These are phyloP conservation scores for Letharia lupina DNA, from an alignment of 495 filamentous ascomycete species.

Conservation along the genomic window DNA sequence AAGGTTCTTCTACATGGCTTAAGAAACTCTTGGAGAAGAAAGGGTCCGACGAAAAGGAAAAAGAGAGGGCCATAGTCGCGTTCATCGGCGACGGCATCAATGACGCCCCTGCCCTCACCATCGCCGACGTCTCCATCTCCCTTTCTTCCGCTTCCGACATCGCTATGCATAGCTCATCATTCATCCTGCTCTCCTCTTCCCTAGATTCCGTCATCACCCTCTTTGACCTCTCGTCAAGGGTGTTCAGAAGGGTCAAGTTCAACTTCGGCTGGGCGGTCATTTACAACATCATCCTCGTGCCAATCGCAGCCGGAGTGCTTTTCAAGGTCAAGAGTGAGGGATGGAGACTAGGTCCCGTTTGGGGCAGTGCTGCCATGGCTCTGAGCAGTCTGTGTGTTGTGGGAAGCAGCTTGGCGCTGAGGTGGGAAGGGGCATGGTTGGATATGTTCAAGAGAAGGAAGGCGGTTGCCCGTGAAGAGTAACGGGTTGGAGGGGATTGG, in stretches of 20 bases:
- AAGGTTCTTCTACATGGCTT: conserved; percentile 52
- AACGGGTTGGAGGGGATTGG: neutral
- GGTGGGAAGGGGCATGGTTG: conserved; percentile 30
- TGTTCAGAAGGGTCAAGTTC: conserved; percentile 72
- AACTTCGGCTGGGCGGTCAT: conserved; percentile 88
- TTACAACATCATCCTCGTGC: conserved; percentile 73
- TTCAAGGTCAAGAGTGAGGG: conserved; percentile 44
- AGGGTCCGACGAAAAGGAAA: conserved; percentile 30
- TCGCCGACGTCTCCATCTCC: conserved; percentile 75
- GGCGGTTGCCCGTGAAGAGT: neutral
- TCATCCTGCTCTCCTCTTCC: conserved; percentile 73
- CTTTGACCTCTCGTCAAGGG: conserved; percentile 57
- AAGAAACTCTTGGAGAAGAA: conserved; percentile 49
- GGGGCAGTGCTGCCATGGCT: conserved; percentile 84
- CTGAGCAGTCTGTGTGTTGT: conserved; percentile 76
- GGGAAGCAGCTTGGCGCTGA: conserved; percentile 59
- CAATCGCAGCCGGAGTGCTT: conserved; percentile 72
- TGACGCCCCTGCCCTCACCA: conserved; percentile 72
- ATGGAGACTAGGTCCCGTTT: conserved; percentile 62
- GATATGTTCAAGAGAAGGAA: neutral
- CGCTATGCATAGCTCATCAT: conserved; percentile 70
- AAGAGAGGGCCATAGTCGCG: conserved; percentile 38
- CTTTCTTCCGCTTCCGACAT: conserved; percentile 80
- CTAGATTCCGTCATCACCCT: conserved; percentile 63
- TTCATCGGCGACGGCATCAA: conserved; percentile 86